Percentiles rank a stretch among this genome's conserved stretches.
Evolutionary conservation across 768 basidiomycete genomes (phyloP).

Genomic region (Asterophora parasitica): DNA sequence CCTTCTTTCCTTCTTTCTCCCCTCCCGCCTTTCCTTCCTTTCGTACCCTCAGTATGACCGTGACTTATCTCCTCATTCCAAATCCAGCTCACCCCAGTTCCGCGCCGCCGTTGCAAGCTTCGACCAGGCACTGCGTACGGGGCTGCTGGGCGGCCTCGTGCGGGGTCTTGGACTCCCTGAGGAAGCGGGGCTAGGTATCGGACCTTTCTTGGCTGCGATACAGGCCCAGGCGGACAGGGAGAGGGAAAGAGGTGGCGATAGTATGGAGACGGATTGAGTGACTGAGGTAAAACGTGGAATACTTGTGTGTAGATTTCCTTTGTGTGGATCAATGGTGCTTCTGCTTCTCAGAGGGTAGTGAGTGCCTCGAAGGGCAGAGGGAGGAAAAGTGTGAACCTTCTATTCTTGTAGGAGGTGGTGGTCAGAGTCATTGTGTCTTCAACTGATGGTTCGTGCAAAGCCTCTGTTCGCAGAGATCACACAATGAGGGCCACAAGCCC

Average conservation of each 20-base stretch:
- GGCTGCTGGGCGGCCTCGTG: slow-evolving; percentile 71
- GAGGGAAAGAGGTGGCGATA: slow-evolving; percentile 35
- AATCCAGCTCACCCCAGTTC: slow-evolving; percentile 68
- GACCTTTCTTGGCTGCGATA: slow-evolving; percentile 76
- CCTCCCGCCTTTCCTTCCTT: background rate
- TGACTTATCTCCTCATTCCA: background rate
- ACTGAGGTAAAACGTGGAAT: background rate
- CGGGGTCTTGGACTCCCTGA: slow-evolving; percentile 77
- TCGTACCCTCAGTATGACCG: background rate
- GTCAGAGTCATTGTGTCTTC: too few relatives aligned
- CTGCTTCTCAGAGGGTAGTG: too few relatives aligned
- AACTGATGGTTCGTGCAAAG: too few relatives aligned
- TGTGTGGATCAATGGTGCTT: too few relatives aligned
- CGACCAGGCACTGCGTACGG: slow-evolving; percentile 81
- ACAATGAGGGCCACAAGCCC: too few relatives aligned
- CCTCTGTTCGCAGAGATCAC: too few relatives aligned
- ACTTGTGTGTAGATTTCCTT: background rate
- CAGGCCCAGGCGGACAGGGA: slow-evolving; percentile 58
- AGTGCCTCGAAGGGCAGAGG: too few relatives aligned
- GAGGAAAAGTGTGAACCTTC: too few relatives aligned
- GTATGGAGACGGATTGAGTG: slow-evolving; percentile 76
- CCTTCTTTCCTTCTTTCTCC: background rate
- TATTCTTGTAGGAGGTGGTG: too few relatives aligned
- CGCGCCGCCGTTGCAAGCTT: slow-evolving; percentile 73
- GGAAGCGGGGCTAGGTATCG: slow-evolving; percentile 75